Evolutionary conservation across 192 early-diverging fungal species (phyloP).

Genomic region (Dissophora ornata): DNA sequence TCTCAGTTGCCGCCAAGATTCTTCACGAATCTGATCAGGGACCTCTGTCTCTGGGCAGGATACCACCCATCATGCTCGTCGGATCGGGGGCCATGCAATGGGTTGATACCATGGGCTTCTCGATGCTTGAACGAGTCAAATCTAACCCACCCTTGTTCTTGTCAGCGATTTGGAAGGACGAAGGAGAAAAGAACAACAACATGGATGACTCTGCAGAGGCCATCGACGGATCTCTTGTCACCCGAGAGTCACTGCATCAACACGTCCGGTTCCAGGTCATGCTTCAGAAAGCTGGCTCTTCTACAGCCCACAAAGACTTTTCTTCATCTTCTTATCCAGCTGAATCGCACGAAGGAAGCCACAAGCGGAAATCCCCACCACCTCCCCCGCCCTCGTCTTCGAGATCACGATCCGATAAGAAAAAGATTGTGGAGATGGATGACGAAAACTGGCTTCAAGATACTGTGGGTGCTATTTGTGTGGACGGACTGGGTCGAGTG

Average conservation of each 20-base stretch:
- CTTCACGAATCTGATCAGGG: constrained; percentile 60
- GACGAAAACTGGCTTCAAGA: constrained; percentile 63
- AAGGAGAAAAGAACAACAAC: too few relatives aligned
- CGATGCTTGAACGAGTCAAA: constrained; percentile 1
- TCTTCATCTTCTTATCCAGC: too few relatives aligned
- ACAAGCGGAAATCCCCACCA: too few relatives aligned
- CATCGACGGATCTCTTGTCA: constrained; percentile 8
- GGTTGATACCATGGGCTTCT: constrained; percentile 41
- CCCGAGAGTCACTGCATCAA: constrained; percentile 1
- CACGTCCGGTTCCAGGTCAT: constrained; percentile 9
- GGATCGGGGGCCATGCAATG: constrained; percentile 19
- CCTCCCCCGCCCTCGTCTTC: too few relatives aligned
- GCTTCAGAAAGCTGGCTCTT: not conserved
- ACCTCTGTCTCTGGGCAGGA: constrained; percentile 57
- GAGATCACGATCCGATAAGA: too few relatives aligned
- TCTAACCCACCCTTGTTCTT: not conserved
- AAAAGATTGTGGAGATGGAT: not conserved
- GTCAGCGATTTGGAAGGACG: too few relatives aligned
- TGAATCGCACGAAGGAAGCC: too few relatives aligned
- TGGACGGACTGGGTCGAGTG: constrained; percentile 72
- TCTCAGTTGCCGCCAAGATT: constrained; percentile 64
- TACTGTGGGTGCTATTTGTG: constrained; percentile 90
- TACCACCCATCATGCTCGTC: constrained; percentile 58
- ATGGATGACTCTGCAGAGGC: not conserved
- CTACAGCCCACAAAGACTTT: too few relatives aligned